These are phyloP conservation scores for Xylaria palmicola DNA, from an alignment of 495 filamentous ascomycete species.

Conservation along the genomic window DNA sequence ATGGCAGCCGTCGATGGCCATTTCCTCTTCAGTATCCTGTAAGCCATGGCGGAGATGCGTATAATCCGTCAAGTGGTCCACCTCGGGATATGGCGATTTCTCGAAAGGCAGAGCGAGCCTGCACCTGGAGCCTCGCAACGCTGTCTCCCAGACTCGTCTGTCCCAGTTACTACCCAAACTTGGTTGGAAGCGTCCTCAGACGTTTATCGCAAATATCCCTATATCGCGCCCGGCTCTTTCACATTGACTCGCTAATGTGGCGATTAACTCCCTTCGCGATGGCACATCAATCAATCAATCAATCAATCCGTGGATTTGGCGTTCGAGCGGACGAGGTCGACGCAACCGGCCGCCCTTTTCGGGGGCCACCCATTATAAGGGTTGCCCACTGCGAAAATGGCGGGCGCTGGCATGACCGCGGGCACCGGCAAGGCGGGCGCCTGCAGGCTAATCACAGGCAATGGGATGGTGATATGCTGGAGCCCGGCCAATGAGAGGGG, in stretches of 20 bases:
- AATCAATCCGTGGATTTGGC: conserved; percentile 5
- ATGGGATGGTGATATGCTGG: conserved; percentile 26
- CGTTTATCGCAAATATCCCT: background rate
- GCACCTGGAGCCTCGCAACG: background rate
- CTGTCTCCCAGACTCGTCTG: too few species aligned
- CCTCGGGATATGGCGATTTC: background rate
- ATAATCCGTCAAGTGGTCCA: background rate
- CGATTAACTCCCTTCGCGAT: background rate
- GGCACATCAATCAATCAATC: background rate
- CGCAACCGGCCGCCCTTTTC: conserved; percentile 19
- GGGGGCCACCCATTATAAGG: conserved; percentile 32
- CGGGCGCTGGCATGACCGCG: conserved; percentile 15
- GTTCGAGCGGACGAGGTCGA: conserved; percentile 23
- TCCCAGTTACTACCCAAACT: too few species aligned
- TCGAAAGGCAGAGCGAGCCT: background rate
- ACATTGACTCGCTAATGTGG: background rate
- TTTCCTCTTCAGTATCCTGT: conserved; percentile 47
- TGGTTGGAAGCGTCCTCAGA: background rate
- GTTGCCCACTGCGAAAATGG: conserved; percentile 9
- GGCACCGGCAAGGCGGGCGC: conserved; percentile 5
- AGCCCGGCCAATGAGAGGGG: conserved; percentile 29
- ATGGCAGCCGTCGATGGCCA: conserved; percentile 67
- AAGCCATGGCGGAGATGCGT: conserved; percentile 37
- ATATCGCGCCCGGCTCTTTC: background rate
- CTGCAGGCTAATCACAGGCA: conserved; percentile 31